phyloP scores from a whole-genome alignment of 2,329 filamentous ascomycete species.

The Sarocladium brachiariae region DNA sequence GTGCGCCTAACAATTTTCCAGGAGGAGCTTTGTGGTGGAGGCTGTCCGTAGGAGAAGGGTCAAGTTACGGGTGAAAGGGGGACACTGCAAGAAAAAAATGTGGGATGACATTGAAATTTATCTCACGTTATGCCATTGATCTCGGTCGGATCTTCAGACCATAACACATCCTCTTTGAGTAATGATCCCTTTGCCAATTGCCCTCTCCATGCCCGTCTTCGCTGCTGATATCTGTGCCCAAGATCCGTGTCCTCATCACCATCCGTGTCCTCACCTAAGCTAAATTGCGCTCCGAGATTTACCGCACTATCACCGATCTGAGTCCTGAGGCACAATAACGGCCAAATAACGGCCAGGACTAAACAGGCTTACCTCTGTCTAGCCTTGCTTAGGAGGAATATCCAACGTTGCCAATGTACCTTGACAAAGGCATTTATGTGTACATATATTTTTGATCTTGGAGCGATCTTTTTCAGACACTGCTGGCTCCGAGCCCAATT shows the following conservation, averaged over 20 bases:
- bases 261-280: too few species aligned
- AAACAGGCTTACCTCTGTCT: too few species aligned
- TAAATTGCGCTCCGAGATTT: constrained; percentile 1
- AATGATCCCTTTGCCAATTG: background rate
- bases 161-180: background rate
- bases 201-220: too few species aligned
- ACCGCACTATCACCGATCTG: constrained; percentile 2
- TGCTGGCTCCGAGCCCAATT: background rate
- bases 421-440: too few species aligned
- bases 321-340: background rate
- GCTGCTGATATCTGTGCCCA: too few species aligned
- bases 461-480: too few species aligned
- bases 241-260: background rate
- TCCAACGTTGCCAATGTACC: too few species aligned
- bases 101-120: background rate
- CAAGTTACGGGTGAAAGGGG: constrained; percentile 4
- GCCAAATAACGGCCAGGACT: too few species aligned
- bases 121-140: too few species aligned
- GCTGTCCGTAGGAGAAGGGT: background rate
- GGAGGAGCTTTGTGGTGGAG: constrained; percentile 10
- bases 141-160: too few species aligned
- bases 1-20: constrained; percentile 30
- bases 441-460: too few species aligned
- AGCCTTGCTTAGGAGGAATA: too few species aligned
- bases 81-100: background rate